Evolutionary conservation across 2,329 filamentous ascomycete genomes (phyloP), one percentile per base, ranked within the genome.

Genomic region (Pseudopyrenochaeta lycopersici): DNA sequence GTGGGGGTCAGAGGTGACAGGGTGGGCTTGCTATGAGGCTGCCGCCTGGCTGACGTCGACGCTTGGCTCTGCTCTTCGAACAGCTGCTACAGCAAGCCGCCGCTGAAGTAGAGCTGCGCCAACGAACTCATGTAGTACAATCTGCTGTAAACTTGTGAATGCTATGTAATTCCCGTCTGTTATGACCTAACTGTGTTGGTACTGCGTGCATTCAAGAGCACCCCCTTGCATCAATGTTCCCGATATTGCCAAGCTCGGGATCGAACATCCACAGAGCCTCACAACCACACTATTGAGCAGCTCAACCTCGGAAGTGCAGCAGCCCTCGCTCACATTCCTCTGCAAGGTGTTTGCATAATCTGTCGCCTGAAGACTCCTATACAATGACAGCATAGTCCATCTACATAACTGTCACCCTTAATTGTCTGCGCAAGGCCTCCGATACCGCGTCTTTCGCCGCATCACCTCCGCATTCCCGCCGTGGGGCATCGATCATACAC

Each of bases 21-120:
- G 35, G 15, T 10, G 35, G 6, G 15, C 17, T 15, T 36, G n/a
- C 7, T 20, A 12, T 38, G 35, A 20, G 35, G 35, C 35, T 38
- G 23, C 23, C 23, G 52, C 41, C 33, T 40, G 52, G 51, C 58
- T 65, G 59, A 64, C 63, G 63, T 66, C 58, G 55, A 57, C 48
- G 33, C 39, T 56, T 48, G 54, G 49, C 45, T 31, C 12, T 9
- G 2, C 41, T 14, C 29, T 54, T 41, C 30, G n/a, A 40, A 2
- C 15, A 23, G 17, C 17, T n/a, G 10, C 18, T 35, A 33, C 31
- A 43, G 18, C 36, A 47, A 41, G 46, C 42, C 33, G 32, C 48
- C 10, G n/a, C 33, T 38, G 35, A 21, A 27, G 15, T 38, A 17
- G 10, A 9, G 20, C 10, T 20, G 17, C 15, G 12, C 15, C 15